A percentile compares a stretch with the other conserved stretches of the same genome.
phyloP scores from a whole-genome alignment of 2,329 filamentous ascomycete species.

The Phymatotrichopsis omnivora region DNA sequence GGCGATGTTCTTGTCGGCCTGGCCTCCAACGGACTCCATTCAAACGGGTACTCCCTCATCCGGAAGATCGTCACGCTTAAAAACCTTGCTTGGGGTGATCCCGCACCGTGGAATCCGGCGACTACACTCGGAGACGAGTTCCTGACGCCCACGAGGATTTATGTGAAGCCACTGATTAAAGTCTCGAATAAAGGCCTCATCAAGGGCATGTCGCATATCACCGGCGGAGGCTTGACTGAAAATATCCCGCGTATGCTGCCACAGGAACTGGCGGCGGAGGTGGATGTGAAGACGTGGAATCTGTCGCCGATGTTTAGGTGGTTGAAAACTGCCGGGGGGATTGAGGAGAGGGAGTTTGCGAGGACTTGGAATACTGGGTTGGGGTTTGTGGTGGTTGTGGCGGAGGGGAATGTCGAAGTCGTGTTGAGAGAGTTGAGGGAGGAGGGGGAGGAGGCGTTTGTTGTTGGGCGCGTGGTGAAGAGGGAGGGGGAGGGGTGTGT shows the following conservation, averaged over 20 bases:
- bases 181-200: slow-evolving; percentile 53
- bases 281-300: slow-evolving; percentile 67
- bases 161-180: slow-evolving; percentile 70
- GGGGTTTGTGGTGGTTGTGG: slow-evolving; percentile 85
- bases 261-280: slow-evolving; percentile 61
- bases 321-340: slow-evolving; percentile 64
- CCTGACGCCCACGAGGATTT: slow-evolving; percentile 84
- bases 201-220: slow-evolving; percentile 95
- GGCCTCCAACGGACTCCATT: slow-evolving; percentile 78
- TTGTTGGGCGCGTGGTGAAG: slow-evolving; percentile 60
- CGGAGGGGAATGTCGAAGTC: slow-evolving; percentile 49
- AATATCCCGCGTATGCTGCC: slow-evolving; percentile 95
- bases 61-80: slow-evolving; percentile 72
- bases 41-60: slow-evolving; percentile 95
- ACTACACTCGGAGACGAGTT: slow-evolving; percentile 62
- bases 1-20: slow-evolving; percentile 83
- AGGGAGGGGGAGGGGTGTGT: slow-evolving; percentile 38
- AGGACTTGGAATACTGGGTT: slow-evolving; percentile 91
- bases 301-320: slow-evolving; percentile 74
- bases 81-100: slow-evolving; percentile 58
- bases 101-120: slow-evolving; percentile 62
- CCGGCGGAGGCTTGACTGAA: slow-evolving; percentile 82
- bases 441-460: slow-evolving; percentile 66
- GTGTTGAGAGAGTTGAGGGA: slow-evolving; percentile 52
- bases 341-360: slow-evolving; percentile 72